A percentile compares a stretch with the other conserved stretches of the same genome.
Conservation (phyloP, 371 early-diverging fungal species). For the Apophysomyces sp. region DNA sequence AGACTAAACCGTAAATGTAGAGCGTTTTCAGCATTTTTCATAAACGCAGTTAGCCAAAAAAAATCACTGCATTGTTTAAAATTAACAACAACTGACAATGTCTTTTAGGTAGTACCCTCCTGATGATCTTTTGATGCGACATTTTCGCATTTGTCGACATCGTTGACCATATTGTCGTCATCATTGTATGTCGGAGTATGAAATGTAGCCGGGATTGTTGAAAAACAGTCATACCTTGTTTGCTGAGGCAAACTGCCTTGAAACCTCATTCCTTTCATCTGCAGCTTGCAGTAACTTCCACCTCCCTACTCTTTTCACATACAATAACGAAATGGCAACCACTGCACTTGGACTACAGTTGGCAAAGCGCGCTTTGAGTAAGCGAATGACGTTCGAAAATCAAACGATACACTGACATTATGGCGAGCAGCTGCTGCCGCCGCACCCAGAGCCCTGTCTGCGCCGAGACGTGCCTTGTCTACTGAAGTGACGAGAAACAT, state of each 20-base stretch:
- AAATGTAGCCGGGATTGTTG: background rate
- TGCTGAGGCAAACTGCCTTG: background rate
- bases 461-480: slow-evolving; percentile 37
- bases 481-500: slow-evolving; percentile 48
- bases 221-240: background rate
- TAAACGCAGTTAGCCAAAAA: no score
- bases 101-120: no score
- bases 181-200: background rate
- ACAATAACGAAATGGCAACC: slow-evolving; percentile 29
- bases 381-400: slow-evolving; percentile 8
- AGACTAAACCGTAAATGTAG: no score
- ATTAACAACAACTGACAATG: no score
- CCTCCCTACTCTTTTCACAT: slow-evolving; percentile 41
- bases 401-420: background rate
- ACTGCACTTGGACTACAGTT: slow-evolving; percentile 50
- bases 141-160: no score
- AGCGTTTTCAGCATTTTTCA: no score
- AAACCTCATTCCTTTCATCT: slow-evolving; percentile 1
- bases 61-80: no score
- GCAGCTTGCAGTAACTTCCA: background rate
- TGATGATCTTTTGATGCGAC: no score
- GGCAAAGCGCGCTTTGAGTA: slow-evolving; percentile 52
- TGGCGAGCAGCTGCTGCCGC: slow-evolving; percentile 19
- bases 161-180: background rate
- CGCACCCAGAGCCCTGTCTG: slow-evolving; percentile 27